A percentile compares a stretch with the other conserved stretches of the same genome.
phyloP scores from a whole-genome alignment of 1,284 basidiomycete genomes.

The Phlebopus sp. region DNA sequence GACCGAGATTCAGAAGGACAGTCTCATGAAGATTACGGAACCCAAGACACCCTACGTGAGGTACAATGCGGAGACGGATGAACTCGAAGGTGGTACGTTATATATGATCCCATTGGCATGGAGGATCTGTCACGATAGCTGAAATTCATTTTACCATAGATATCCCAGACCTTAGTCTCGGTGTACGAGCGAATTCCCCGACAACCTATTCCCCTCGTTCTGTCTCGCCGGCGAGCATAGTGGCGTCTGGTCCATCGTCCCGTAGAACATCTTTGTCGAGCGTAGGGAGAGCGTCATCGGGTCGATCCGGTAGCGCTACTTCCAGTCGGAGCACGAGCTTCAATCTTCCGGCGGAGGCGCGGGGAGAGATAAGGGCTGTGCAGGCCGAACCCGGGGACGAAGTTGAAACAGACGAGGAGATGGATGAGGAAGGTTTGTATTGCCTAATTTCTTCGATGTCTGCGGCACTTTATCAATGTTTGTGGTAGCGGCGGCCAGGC shows the following conservation, averaged over 20 bases:
- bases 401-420: constrained; percentile 73
- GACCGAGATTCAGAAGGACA: constrained; percentile 90
- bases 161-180: constrained; percentile 63
- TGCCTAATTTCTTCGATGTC: background rate
- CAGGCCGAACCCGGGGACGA: constrained; percentile 55
- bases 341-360: constrained; percentile 69
- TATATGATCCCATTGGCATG: background rate
- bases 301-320: constrained; percentile 54
- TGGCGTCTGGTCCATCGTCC: constrained; percentile 65
- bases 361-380: constrained; percentile 49
- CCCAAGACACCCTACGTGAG: constrained; percentile 95
- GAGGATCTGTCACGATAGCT: background rate
- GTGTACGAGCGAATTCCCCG: constrained; percentile 33
- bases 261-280: constrained; percentile 80
- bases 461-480: constrained; percentile 11
- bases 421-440: constrained; percentile 80
- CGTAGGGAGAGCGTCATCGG: constrained; percentile 46
- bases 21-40: constrained; percentile 94
- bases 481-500: constrained; percentile 68
- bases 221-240: constrained; percentile 48
- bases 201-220: constrained; percentile 35
- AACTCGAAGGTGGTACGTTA: constrained; percentile 71
- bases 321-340: constrained; percentile 84
- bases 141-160: constrained; percentile 42
- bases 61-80: constrained; percentile 84